Evolutionary conservation across 192 early-diverging fungal species (phyloP).

Genomic region (Entrophospora sp.): DNA sequence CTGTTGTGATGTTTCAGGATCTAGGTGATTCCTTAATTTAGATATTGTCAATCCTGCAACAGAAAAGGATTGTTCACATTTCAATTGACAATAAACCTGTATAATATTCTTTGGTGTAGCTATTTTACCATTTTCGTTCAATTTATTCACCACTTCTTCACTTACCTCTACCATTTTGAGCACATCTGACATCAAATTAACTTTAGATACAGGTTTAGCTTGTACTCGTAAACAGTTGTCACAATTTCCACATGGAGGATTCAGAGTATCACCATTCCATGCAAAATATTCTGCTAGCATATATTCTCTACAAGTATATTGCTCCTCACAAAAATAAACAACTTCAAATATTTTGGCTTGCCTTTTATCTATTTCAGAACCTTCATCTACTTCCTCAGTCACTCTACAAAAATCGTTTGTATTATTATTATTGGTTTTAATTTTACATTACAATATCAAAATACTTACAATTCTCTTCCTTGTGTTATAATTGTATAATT

Average conservation of each 20-base stretch:
- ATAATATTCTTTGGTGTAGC: constrained; percentile 1
- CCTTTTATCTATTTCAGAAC: not conserved
- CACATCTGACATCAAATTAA: not conserved
- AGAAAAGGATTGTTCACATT: too few species aligned
- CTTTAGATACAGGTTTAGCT: not conserved
- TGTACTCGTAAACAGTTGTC: not conserved
- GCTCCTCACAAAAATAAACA: too few species aligned
- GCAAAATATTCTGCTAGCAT: not conserved
- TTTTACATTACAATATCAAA: not conserved
- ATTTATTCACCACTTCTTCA: not conserved
- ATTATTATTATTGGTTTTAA: not conserved
- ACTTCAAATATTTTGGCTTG: not conserved
- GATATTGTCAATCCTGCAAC: too few species aligned
- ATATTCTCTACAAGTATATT: not conserved
- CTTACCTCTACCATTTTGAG: not conserved
- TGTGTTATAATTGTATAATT: not conserved
- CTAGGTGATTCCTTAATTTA: too few species aligned
- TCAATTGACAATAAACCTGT: constrained; percentile 10
- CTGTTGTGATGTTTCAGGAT: too few species aligned
- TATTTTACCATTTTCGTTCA: too few species aligned
- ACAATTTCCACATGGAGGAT: not conserved
- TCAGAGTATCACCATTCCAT: too few species aligned
- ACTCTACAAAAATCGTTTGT: not conserved
- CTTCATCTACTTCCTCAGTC: not conserved
- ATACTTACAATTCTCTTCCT: not conserved